Evolutionary conservation across 2,329 filamentous ascomycete genomes (phyloP), one percentile per base, ranked within the genome.

Genomic region (Fusarium camptoceras): DNA sequence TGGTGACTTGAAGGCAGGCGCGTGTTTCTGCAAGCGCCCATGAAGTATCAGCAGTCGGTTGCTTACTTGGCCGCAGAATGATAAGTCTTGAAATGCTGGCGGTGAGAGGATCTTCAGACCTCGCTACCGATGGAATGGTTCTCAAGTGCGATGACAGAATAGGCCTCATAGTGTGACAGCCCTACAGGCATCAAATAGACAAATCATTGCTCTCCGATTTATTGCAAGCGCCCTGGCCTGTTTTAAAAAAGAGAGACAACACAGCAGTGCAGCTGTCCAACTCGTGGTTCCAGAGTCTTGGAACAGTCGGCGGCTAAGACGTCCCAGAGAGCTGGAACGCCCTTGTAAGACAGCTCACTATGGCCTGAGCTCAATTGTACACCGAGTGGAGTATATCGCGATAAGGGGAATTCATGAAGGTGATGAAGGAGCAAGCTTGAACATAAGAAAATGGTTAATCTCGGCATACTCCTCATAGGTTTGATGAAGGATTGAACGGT

Each of bases 21-120:
- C 48, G n/a, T 46, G 55, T 63, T 64, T 54, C 51, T 64, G 55
- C 59, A 72, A 68, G 66, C 70, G 73, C 64, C 57, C 50, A 25
- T 30, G n/a, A 39, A 71, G 22, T 34, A 42, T 55, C 59, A 67
- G 57, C 50, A 61, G 37, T 20, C 6, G 64, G 48, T 49, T 60
- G 39, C 44, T 48, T 56, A 27, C n/a, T 49, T 57, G 63, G 63
- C 28, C 56, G 67, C 54, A 68, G 43, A 28, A 55, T 58, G 41
- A 47, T 20, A 54, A 57, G 24, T 28, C 47, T 30, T 55, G 34
- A 14, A 42, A 50, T 60, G 34, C 9, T 55, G 54, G 71, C 71
- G 70, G 73, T 74, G 71, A 70, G 25, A 44, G 31, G 28, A 27
- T 30, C 16, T 31, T 39, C 22, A 48, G 51, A 55, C 24, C 47